Percentiles rank a stretch among this genome's conserved stretches.
Evolutionary conservation across 306 rosid genomes (phyloP).

Genomic region (Elaeagnus macrophylla): DNA sequence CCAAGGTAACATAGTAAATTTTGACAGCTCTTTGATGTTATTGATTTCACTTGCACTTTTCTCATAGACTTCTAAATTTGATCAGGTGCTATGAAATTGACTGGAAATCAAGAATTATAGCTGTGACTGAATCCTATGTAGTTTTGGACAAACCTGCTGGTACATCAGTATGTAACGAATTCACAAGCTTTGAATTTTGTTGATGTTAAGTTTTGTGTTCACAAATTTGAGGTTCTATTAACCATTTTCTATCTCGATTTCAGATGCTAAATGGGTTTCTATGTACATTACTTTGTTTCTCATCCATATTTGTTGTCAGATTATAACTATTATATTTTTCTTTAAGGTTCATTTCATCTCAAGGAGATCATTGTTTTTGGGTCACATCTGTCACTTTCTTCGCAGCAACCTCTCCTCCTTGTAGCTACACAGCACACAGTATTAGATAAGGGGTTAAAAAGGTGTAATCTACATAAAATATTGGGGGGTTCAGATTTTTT

Average conservation of each 20-base stretch:
- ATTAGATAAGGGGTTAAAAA: too few relatives aligned
- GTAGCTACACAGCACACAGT: too few relatives aligned
- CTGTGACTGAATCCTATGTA: conserved; percentile 63
- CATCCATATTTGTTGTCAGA: too few relatives aligned
- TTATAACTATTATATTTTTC: too few relatives aligned
- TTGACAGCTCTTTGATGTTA: background rate
- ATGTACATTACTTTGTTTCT: too few relatives aligned
- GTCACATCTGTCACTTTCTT: too few relatives aligned
- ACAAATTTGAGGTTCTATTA: background rate
- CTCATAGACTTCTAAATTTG: conserved; percentile 24
- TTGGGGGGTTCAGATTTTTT: too few relatives aligned
- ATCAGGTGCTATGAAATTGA: conserved; percentile 87
- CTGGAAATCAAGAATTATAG: conserved; percentile 79
- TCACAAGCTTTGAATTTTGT: conserved; percentile 15
- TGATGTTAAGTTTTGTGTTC: background rate
- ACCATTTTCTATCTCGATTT: background rate
- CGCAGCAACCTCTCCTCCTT: too few relatives aligned
- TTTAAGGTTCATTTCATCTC: too few relatives aligned
- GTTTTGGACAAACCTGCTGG: conserved; percentile 94
- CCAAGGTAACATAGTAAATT: conserved; percentile 45
- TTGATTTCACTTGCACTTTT: conserved; percentile 16
- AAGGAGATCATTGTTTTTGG: too few relatives aligned
- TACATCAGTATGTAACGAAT: conserved; percentile 63
- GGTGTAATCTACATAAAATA: too few relatives aligned
- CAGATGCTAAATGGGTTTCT: background rate